phyloP scores from a whole-genome alignment of 768 basidiomycete genomes.

The Lactarius psammicola region DNA sequence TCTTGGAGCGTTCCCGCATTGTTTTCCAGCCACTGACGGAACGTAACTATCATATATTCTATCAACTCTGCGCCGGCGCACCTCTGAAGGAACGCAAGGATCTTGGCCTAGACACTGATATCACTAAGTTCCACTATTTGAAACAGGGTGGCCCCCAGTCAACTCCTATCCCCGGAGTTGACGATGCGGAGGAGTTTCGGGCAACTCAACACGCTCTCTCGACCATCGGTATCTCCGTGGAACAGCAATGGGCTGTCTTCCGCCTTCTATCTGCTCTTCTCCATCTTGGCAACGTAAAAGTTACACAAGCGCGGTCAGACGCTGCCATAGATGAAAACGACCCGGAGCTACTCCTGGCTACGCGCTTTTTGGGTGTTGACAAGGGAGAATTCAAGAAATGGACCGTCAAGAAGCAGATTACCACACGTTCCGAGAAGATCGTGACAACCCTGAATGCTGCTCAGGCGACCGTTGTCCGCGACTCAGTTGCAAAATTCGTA shows the following conservation, averaged over 20 bases:
- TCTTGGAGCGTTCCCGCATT: conserved; percentile 94
- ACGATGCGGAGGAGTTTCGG: conserved; percentile 94
- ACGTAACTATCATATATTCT: conserved; percentile 99
- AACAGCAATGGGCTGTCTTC: conserved; percentile 98
- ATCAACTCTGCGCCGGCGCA: conserved; percentile 96
- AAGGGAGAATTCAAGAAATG: conserved; percentile 96
- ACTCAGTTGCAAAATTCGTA: conserved; percentile 97
- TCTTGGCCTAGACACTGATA: conserved; percentile 82
- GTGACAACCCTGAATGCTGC: conserved; percentile 79
- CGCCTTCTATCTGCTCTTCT: conserved; percentile 88
- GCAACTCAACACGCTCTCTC: conserved; percentile 92
- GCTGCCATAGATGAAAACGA: conserved; percentile 84
- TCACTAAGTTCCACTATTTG: conserved; percentile 86
- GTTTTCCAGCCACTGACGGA: conserved; percentile 97
- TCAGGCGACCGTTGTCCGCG: conserved; percentile 91
- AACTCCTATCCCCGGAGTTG: conserved; percentile 86
- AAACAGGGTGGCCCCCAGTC: conserved; percentile 90
- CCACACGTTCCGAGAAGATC: conserved; percentile 94
- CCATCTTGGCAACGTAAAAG: conserved; percentile 97
- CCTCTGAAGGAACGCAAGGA: conserved; percentile 95
- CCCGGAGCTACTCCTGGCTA: conserved; percentile 72
- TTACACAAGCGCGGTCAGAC: conserved; percentile 77
- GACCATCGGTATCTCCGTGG: conserved; percentile 95
- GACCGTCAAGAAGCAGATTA: conserved; percentile 97
- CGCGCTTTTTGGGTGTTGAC: conserved; percentile 87